Evolutionary conservation across 202 grass and related monocot species (phyloP), one percentile per base, ranked within the genome.

Genomic region (Musa balbisiana): DNA sequence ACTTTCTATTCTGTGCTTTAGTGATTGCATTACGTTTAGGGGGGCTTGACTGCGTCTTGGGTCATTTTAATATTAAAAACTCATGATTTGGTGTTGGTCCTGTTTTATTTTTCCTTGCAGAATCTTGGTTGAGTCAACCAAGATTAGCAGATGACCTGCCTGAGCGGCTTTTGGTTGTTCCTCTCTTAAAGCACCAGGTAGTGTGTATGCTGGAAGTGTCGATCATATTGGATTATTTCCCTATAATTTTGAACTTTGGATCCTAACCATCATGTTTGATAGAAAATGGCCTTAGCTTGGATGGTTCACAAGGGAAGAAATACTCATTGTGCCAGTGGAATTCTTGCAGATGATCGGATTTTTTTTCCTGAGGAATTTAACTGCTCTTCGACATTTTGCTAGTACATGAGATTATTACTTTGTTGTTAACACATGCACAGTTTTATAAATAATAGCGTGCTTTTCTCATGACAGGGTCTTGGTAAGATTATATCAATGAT

Each of bases 301-400:
- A 99, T 95, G 95, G 89, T 92, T 76, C 87, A 82, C 0, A 99
- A 90, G 85, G 95, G 95, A 82, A 91, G 88, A 80, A 99, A 89
- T 73, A 79, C 80, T 27, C 89, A 87, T 85, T 99, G 91, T 82
- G 72, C 91, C 21, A 89, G 95, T 63, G 95, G 95, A 82, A 99
- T 99, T 79, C 95, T 99, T 66, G 95, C 95, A 79, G 95, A 99
- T 88, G 95, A 99, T 86, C 95, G 95, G 90, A 88, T 97, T 83
- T 67, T 62, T 2, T 27, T 84, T 86, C 51, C 33, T 43, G 79
- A 59, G 49, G 82, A 13, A 58, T 63, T 69, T 50, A 55, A 54
- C 15, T 75, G 67, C 19, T 58, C 53, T 55, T 73, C 29, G 1
- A 73, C 9, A 19, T 3, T 29, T 55, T 3, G 27, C 20, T 56